Conservation (phyloP, 2,329 filamentous ascomycete genomes). For the Xylaria sp. region DNA sequence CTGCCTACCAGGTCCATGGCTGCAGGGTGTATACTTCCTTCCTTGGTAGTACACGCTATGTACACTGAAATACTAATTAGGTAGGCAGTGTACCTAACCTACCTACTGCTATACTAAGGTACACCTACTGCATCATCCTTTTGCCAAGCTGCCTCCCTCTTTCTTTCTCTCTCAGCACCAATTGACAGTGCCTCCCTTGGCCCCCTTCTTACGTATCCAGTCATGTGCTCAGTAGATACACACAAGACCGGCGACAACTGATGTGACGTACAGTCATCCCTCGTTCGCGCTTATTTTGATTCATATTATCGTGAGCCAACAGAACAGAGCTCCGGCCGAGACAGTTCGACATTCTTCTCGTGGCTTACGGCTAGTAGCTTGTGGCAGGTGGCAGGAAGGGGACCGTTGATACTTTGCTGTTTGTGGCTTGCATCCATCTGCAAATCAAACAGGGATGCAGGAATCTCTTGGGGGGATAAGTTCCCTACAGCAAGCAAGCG, state of each 20-base stretch:
- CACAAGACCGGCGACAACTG: background rate
- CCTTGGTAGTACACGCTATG: background rate
- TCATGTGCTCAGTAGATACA: background rate
- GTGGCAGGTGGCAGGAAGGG: background rate
- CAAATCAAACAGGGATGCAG: conserved; percentile 29
- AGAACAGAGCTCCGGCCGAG: conserved; percentile 1
- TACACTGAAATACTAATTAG: background rate
- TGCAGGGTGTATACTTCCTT: background rate
- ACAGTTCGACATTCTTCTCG: background rate
- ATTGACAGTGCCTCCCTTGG: conserved; percentile 27
- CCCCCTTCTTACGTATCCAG: conserved; percentile 16
- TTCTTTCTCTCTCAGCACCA: conserved; percentile 5
- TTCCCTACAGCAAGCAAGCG: conserved; percentile 5
- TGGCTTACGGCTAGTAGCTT: background rate
- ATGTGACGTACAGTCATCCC: conserved; percentile 15
- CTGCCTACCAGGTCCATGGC: background rate
- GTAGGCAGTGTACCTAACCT: background rate
- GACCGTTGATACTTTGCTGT: conserved; percentile 9
- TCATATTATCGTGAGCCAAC: background rate
- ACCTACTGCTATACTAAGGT: too few relatives aligned
- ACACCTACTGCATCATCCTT: background rate
- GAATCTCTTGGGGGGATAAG: conserved; percentile 22
- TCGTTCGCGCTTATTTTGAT: conserved; percentile 6
- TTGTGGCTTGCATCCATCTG: conserved; percentile 30
- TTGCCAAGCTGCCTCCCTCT: conserved; percentile 22